Evolutionary conservation across 768 basidiomycete genomes (phyloP).

Genomic region (Amanita pallidorosea): DNA sequence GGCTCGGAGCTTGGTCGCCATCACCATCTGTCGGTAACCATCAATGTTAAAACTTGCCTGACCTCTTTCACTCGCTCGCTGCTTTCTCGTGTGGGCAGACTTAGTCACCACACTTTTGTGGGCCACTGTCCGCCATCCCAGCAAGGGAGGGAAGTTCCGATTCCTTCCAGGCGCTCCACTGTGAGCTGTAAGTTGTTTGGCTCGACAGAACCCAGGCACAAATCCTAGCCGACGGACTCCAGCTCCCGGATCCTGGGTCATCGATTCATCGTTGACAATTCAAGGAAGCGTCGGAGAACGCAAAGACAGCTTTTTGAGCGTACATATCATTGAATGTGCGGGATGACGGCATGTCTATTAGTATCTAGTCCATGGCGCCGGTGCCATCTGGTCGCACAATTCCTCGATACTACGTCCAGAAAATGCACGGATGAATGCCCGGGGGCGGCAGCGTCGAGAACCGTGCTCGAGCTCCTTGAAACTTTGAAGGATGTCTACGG

Average conservation of each 20-base stretch:
- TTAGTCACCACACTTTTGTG: no score
- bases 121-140: conserved; percentile 30
- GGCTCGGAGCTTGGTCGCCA: no score
- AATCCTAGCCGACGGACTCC: conserved; percentile 25
- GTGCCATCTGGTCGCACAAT: conserved; percentile 36
- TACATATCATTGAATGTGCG: background rate
- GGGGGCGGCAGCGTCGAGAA: conserved; percentile 51
- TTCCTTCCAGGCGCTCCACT: conserved; percentile 24
- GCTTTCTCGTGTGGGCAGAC: no score
- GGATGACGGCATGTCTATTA: background rate
- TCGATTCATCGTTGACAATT: conserved; percentile 29
- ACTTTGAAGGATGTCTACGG: conserved; percentile 30
- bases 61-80: no score
- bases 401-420: conserved; percentile 40
- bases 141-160: conserved; percentile 31
- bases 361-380: conserved; percentile 30
- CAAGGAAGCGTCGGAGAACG: conserved; percentile 33
- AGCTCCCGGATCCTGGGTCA: conserved; percentile 28
- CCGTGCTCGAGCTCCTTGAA: conserved; percentile 37
- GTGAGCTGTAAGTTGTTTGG: conserved; percentile 23
- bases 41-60: no score
- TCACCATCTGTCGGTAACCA: no score
- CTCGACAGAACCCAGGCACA: background rate
- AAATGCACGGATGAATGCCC: conserved; percentile 45
- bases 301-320: conserved; percentile 27